phyloP scores from a whole-genome alignment of 371 early-diverging fungal species.

The Mortierella sp. region DNA sequence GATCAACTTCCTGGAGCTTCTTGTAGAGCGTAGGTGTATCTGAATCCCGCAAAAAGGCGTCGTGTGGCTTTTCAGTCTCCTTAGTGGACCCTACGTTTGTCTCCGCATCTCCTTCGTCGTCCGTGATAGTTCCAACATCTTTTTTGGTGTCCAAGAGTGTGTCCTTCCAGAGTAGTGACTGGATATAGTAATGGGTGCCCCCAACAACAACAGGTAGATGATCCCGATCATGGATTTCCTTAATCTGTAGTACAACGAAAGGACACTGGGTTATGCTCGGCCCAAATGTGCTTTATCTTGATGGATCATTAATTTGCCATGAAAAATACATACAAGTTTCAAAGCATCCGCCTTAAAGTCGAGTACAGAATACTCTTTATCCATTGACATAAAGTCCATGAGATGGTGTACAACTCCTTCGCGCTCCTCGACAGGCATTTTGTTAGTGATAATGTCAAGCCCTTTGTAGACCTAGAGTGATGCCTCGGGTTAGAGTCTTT shows the following conservation, averaged over 20 bases:
- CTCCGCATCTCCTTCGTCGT: background rate
- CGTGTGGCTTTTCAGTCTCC: conserved; percentile 32
- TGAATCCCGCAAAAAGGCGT: conserved; percentile 54
- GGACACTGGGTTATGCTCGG: background rate
- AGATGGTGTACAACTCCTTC: conserved; percentile 86
- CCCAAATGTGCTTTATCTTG: background rate
- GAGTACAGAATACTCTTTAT: conserved; percentile 85
- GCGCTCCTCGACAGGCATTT: conserved; percentile 81
- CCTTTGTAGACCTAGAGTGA: conserved; percentile 83
- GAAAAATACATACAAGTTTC: conserved; percentile 57
- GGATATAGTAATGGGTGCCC: conserved; percentile 97
- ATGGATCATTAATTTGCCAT: conserved; percentile 7
- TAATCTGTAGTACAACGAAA: conserved; percentile 64
- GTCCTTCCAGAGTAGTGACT: conserved; percentile 85
- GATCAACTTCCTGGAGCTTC: conserved; percentile 78
- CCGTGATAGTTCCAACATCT: conserved; percentile 30
- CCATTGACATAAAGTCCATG: conserved; percentile 81
- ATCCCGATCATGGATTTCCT: conserved; percentile 71
- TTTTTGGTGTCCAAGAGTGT: conserved; percentile 62
- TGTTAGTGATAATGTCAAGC: conserved; percentile 93
- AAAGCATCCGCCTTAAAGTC: conserved; percentile 86
- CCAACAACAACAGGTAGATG: conserved; percentile 92
- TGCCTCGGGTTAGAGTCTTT: background rate
- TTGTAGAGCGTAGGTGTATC: conserved; percentile 63
- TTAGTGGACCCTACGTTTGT: background rate